Evolutionary conservation across 2,329 filamentous ascomycete genomes (phyloP).

Genomic region (Trichoderma cornu-damae): DNA sequence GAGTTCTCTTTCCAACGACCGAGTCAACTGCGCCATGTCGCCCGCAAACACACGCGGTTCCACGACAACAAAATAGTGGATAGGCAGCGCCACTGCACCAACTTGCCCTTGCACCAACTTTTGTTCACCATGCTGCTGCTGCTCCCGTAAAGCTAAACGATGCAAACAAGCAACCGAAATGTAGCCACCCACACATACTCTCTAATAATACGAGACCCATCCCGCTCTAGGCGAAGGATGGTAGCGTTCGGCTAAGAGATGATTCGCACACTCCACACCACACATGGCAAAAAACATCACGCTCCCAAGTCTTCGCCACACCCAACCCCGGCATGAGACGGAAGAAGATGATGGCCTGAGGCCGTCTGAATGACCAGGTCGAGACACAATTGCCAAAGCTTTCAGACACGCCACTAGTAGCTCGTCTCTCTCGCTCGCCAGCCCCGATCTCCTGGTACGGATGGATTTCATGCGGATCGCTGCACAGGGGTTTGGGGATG

Average conservation of each 20-base stretch:
- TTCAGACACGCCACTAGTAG: not conserved
- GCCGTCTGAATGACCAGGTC: not conserved
- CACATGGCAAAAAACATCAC: not conserved
- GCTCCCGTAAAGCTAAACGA: not conserved
- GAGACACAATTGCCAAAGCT: not conserved
- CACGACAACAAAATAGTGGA: conserved; percentile 2
- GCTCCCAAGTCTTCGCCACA: not conserved
- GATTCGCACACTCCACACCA: not conserved
- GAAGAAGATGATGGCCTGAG: not conserved
- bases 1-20: not conserved
- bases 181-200: not conserved
- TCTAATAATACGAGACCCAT: not conserved
- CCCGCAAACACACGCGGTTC: not conserved
- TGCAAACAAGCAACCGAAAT: not conserved
- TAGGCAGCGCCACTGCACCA: not conserved
- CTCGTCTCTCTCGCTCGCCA: too few relatives aligned
- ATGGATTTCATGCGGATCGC: not conserved
- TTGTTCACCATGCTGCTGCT: not conserved
- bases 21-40: not conserved
- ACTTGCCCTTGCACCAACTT: too few relatives aligned
- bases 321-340: not conserved
- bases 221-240: not conserved
- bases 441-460: not conserved
- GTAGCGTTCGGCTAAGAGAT: not conserved
- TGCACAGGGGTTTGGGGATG: too few relatives aligned